A percentile compares a stretch with the other conserved stretches of the same genome.
These are phyloP conservation scores for Acanthamoeba healyi DNA, from an alignment of 208 protist genomes.

Conservation along the genomic window DNA sequence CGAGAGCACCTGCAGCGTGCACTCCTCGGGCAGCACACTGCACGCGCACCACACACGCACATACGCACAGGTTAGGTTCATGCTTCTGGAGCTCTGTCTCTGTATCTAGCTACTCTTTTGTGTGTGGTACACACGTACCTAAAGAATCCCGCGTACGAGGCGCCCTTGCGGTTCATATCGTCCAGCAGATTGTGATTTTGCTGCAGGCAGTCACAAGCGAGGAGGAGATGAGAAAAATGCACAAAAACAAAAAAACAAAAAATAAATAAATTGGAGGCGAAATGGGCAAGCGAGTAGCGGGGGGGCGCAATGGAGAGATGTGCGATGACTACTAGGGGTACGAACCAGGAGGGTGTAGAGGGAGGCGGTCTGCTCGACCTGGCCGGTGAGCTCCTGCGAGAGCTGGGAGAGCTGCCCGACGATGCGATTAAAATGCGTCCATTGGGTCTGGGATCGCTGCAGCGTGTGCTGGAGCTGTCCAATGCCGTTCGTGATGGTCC, in stretches of 20 bases:
- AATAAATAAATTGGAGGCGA: neutral
- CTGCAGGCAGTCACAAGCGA: too few relatives aligned
- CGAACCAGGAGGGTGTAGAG: slow-evolving; percentile 3
- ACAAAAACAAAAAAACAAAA: neutral
- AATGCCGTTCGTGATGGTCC: neutral
- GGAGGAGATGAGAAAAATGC: neutral
- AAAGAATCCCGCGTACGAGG: neutral
- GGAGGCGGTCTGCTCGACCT: slow-evolving; percentile 17
- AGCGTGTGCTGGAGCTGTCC: slow-evolving; percentile 40
- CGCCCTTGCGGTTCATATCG: slow-evolving; percentile 23
- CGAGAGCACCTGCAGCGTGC: neutral
- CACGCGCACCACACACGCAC: neutral
- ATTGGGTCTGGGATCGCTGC: neutral
- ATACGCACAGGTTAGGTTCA: too few relatives aligned
- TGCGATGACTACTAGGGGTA: too few relatives aligned
- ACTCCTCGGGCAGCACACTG: slow-evolving; percentile 49
- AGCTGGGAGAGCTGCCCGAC: slow-evolving; percentile 19
- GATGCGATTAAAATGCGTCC: slow-evolving; percentile 9
- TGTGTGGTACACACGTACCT: neutral
- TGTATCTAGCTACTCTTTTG: too few relatives aligned
- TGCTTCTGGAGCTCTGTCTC: too few relatives aligned
- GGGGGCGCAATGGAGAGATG: neutral
- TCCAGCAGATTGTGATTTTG: slow-evolving; percentile 12
- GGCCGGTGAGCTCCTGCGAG: slow-evolving; percentile 9
- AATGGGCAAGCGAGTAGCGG: neutral